phyloP scores from a whole-genome alignment of 2,329 filamentous ascomycete species.

The Metarhizium humberi region DNA sequence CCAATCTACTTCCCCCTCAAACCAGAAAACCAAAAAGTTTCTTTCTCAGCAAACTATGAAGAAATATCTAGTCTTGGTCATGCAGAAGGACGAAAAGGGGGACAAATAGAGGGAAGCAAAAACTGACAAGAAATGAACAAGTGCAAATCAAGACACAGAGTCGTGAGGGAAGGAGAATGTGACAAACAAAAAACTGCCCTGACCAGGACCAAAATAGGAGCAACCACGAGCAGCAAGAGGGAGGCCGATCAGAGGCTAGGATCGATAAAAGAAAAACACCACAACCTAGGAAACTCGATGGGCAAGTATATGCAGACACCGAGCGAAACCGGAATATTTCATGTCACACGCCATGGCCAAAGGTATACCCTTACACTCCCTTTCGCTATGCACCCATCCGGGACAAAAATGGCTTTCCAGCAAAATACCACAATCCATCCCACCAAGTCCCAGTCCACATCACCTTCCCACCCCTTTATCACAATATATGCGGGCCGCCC shows the following conservation, averaged over 20 bases:
- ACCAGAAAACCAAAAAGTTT: background rate
- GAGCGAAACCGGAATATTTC: conserved; percentile 19
- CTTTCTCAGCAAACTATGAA: background rate
- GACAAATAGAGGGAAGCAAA: background rate
- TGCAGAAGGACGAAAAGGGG: background rate
- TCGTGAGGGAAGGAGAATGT: background rate
- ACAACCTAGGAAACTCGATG: background rate
- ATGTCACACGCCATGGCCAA: conserved; percentile 28
- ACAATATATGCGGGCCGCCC: conserved; percentile 13
- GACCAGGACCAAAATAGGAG: background rate
- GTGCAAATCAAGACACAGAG: background rate
- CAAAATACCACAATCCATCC: conserved; percentile 23
- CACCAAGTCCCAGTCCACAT: conserved; percentile 11
- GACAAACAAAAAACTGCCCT: background rate
- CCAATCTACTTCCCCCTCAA: background rate
- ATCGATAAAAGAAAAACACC: background rate
- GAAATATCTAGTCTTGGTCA: background rate
- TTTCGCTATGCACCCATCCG: conserved; percentile 34
- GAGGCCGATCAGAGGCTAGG: background rate
- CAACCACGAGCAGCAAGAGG: background rate
- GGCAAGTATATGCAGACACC: conserved; percentile 11
- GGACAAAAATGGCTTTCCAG: conserved; percentile 32
- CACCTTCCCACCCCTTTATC: background rate
- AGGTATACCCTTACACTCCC: conserved; percentile 30
- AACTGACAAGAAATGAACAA: background rate